Percentiles rank a stretch among this genome's conserved stretches.
Evolutionary conservation across 2,329 filamentous ascomycete species (phyloP).

Genomic region (Alternaria triticina): DNA sequence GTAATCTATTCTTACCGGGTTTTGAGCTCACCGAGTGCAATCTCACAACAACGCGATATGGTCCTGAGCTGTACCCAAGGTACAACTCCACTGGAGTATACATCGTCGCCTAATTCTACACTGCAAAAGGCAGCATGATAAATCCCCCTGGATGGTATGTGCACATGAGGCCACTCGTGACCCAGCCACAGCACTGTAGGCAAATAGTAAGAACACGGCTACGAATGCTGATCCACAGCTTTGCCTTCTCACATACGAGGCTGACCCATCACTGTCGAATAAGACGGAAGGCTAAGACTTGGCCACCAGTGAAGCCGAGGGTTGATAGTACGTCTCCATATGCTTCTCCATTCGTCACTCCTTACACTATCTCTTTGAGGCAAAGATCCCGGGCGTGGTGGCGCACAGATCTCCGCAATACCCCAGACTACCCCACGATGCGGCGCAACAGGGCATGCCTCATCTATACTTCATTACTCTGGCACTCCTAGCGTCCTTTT

Average conservation of each 20-base stretch:
- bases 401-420: slow-evolving; percentile 41
- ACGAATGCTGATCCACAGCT: slow-evolving; percentile 9
- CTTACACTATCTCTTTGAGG: slow-evolving; percentile 33
- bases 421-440: slow-evolving; percentile 43
- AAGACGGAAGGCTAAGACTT: slow-evolving; percentile 2
- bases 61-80: background rate
- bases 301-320: slow-evolving; percentile 22
- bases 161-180: background rate
- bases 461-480: slow-evolving; percentile 46
- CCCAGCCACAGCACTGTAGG: background rate
- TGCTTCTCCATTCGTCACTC: slow-evolving; percentile 19
- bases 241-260: slow-evolving; percentile 16
- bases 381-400: slow-evolving; percentile 24
- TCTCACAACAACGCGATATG: background rate
- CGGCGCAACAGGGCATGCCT: slow-evolving; percentile 25
- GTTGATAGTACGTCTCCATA: slow-evolving; percentile 27
- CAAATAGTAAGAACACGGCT: background rate
- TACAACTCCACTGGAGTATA: background rate
- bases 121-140: background rate
- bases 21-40: slow-evolving; percentile 23
- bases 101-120: background rate
- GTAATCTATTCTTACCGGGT: slow-evolving; percentile 29
- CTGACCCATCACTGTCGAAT: slow-evolving; percentile 13
- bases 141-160: background rate
- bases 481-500: slow-evolving; percentile 24